Conservation (phyloP, 495 filamentous ascomycete genomes). For the Podospora pseudocomata region DNA sequence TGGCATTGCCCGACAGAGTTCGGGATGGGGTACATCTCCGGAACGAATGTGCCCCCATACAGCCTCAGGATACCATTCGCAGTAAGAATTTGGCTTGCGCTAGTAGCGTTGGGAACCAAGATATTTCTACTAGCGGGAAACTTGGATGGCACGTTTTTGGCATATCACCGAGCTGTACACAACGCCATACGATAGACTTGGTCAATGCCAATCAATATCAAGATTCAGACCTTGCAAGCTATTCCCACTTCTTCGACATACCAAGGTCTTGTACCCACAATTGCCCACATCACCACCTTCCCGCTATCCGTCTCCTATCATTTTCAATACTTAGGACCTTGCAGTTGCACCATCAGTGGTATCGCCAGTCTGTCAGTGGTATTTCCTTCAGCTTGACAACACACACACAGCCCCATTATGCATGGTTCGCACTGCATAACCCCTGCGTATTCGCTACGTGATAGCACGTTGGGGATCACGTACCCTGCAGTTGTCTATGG, state of each 20-base stretch:
- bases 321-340: background rate
- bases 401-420: background rate
- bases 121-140: background rate
- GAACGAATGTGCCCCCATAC: background rate
- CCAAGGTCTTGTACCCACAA: background rate
- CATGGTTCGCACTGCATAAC: background rate
- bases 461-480: background rate
- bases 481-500: background rate
- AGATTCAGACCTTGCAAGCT: background rate
- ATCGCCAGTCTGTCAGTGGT: background rate
- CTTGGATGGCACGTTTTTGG: background rate
- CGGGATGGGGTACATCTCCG: background rate
- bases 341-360: too few relatives aligned
- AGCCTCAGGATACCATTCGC: background rate
- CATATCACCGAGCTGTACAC: background rate
- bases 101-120: background rate
- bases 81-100: background rate
- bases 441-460: background rate
- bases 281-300: background rate
- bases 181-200: background rate
- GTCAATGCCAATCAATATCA: background rate
- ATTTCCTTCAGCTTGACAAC: background rate
- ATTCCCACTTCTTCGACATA: background rate
- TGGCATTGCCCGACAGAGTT: background rate
- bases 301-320: background rate